Conservation (phyloP, 2,329 filamentous ascomycete genomes). For the Ophiostoma quercus region DNA sequence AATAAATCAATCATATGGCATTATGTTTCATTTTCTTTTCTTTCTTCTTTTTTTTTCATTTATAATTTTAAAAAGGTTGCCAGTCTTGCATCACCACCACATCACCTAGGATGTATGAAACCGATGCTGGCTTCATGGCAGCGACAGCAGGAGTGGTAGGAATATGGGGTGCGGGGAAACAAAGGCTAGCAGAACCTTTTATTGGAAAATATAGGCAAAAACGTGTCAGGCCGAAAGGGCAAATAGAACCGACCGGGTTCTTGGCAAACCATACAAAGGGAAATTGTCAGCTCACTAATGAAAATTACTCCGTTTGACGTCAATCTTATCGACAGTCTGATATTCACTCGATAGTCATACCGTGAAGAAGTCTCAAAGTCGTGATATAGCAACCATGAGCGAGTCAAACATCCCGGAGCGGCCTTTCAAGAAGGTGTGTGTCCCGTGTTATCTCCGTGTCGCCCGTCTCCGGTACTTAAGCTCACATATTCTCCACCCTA, state of each 20-base stretch:
- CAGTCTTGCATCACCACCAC: too few relatives aligned
- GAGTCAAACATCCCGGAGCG: background rate
- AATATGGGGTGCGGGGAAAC: background rate
- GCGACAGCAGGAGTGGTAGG: background rate
- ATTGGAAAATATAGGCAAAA: background rate
- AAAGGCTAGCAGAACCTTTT: background rate
- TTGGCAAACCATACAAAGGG: constrained; percentile 5
- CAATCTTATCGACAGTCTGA: background rate
- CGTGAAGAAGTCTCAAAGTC: background rate
- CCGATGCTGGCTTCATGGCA: background rate
- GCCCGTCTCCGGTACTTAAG: background rate
- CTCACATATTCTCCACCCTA: constrained; percentile 25
- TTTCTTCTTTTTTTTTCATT: too few relatives aligned
- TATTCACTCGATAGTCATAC: background rate
- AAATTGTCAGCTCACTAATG: background rate
- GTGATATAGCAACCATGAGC: background rate
- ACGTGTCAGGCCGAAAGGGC: background rate
- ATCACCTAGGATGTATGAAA: background rate
- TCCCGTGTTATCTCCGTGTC: background rate
- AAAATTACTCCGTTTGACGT: background rate
- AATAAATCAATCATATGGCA: background rate
- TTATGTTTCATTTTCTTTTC: too few relatives aligned
- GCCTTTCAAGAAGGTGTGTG: constrained; percentile 8
- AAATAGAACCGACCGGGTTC: background rate
- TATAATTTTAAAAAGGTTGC: too few relatives aligned